A percentile compares a stretch with the other conserved stretches of the same genome.
These are phyloP conservation scores for Curvularia spicifera DNA, from an alignment of 2,329 filamentous ascomycete genomes.

Conservation along the genomic window DNA sequence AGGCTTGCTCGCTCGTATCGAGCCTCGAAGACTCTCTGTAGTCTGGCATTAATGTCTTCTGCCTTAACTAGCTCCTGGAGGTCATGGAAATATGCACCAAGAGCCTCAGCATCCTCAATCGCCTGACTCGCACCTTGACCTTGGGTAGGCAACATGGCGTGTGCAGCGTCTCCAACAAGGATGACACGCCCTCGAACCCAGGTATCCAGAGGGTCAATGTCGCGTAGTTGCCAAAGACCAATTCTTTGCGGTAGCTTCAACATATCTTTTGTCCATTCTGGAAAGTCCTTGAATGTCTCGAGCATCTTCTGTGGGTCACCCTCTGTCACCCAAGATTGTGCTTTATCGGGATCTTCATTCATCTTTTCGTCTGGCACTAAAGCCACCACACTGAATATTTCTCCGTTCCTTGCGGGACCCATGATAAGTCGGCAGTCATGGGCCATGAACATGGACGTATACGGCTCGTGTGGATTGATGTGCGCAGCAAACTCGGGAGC, in stretches of 20 bases:
- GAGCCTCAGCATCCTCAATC: conserved; percentile 57
- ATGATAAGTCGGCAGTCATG: conserved; percentile 54
- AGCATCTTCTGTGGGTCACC: conserved; percentile 49
- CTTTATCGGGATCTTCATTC: conserved; percentile 47
- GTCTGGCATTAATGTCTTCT: conserved; percentile 26
- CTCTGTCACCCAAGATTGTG: conserved; percentile 51
- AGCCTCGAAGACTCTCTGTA: conserved; percentile 20
- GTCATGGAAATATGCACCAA: conserved; percentile 38
- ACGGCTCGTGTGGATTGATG: conserved; percentile 49
- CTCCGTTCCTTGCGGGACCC: conserved; percentile 53
- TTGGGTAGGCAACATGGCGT: conserved; percentile 61
- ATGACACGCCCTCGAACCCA: conserved; percentile 59
- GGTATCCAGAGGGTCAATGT: conserved; percentile 51
- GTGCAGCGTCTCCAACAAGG: conserved; percentile 59
- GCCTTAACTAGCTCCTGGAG: conserved; percentile 16
- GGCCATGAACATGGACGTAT: conserved; percentile 57
- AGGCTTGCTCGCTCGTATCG: conserved; percentile 49
- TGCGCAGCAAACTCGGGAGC: conserved; percentile 32
- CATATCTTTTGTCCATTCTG: conserved; percentile 48
- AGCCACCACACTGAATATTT: conserved; percentile 54
- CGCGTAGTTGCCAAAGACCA: conserved; percentile 56
- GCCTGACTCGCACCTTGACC: conserved; percentile 64
- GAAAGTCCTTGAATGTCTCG: conserved; percentile 53
- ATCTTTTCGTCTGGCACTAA: conserved; percentile 55
- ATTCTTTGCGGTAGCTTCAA: conserved; percentile 46